Percentiles rank a stretch among this genome's conserved stretches.
These are phyloP conservation scores for Calonectria montana DNA, from an alignment of 2,329 filamentous ascomycete genomes.

Conservation along the genomic window DNA sequence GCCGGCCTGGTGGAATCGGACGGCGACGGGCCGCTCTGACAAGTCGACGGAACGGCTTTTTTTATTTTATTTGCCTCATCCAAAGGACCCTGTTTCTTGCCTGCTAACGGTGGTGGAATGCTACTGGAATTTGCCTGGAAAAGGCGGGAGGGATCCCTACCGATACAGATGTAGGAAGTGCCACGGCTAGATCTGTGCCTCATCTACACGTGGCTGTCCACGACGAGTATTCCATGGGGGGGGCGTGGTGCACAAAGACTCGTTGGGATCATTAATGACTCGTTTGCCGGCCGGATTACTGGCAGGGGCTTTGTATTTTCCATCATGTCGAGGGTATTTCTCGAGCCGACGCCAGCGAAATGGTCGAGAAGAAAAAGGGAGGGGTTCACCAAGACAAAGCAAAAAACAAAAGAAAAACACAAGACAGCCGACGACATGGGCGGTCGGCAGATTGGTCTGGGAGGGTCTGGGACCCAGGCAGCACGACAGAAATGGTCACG, in stretches of 20 bases:
- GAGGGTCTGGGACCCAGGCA: constrained; percentile 5
- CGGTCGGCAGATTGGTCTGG: constrained; percentile 9
- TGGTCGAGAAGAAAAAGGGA: background rate
- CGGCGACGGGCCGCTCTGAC: constrained; percentile 26
- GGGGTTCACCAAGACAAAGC: constrained; percentile 19
- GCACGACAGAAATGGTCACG: constrained; percentile 23
- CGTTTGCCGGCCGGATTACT: constrained; percentile 6
- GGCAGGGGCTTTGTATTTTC: background rate
- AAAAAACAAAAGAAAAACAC: background rate
- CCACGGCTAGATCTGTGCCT: constrained; percentile 33
- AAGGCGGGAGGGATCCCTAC: background rate
- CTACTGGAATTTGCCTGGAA: background rate
- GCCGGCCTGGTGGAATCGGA: constrained; percentile 14
- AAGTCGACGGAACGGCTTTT: background rate
- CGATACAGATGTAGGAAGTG: constrained; percentile 25
- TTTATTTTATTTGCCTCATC: background rate
- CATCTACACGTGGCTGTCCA: constrained; percentile 35
- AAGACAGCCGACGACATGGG: background rate
- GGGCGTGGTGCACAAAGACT: background rate
- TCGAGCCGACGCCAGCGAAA: background rate
- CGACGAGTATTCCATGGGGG: background rate
- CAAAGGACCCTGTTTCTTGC: background rate
- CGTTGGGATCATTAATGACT: background rate
- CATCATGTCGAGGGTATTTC: background rate
- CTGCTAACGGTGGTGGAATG: constrained; percentile 5